A percentile compares a stretch with the other conserved stretches of the same genome.
These are phyloP conservation scores for Schizophyllum commune DNA, from an alignment of 1,284 basidiomycete species.

Conservation along the genomic window DNA sequence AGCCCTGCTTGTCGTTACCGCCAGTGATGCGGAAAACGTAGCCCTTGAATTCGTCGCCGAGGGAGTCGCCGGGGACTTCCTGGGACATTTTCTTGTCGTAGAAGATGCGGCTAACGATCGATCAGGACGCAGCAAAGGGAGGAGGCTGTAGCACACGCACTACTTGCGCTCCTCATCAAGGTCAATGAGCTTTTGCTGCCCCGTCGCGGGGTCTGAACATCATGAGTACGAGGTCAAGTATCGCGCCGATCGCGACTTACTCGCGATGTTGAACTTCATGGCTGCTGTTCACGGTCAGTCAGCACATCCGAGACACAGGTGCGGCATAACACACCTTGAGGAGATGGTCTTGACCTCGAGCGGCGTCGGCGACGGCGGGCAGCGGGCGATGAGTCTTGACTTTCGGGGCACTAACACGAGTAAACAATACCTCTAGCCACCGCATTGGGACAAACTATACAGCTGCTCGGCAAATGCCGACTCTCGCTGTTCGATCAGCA, in stretches of 20 bases:
- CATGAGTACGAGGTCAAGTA: slow-evolving; percentile 11
- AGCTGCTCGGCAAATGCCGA: neutral
- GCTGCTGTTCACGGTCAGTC: slow-evolving; percentile 15
- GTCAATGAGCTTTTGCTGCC: slow-evolving; percentile 95
- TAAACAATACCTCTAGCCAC: neutral
- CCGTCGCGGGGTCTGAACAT: slow-evolving; percentile 80
- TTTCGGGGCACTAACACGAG: neutral
- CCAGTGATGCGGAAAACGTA: slow-evolving; percentile 97
- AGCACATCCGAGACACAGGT: slow-evolving; percentile 4
- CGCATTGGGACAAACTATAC: neutral
- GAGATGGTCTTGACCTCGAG: neutral
- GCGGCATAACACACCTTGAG: neutral
- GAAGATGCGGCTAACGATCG: slow-evolving; percentile 70
- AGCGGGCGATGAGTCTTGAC: neutral
- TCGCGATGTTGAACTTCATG: slow-evolving; percentile 98
- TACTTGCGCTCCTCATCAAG: slow-evolving; percentile 87
- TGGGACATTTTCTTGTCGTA: slow-evolving; percentile 96
- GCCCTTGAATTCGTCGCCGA: slow-evolving; percentile 97
- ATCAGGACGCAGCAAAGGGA: neutral
- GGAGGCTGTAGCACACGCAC: slow-evolving; percentile 23
- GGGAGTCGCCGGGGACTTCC: slow-evolving; percentile 86
- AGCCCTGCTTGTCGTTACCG: slow-evolving; percentile 94
- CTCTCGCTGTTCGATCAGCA: neutral
- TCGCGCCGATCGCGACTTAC: slow-evolving; percentile 39
- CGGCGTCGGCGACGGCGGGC: neutral